These are phyloP conservation scores for Fagopyrum esculentum DNA, from an alignment of 148 eudicot genomes.

Conservation along the genomic window DNA sequence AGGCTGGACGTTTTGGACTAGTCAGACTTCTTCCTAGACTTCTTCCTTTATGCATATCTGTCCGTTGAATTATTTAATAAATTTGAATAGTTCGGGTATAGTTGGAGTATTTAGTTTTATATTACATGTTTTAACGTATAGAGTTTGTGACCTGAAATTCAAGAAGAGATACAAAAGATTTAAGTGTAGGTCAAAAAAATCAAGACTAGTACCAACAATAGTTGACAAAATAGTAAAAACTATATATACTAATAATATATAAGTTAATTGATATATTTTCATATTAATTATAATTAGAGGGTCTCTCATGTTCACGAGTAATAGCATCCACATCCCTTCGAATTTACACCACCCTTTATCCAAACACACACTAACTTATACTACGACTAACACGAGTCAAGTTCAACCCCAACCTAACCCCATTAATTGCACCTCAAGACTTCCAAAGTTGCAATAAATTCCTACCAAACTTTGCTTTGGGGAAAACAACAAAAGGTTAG, in stretches of 20 bases:
- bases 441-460: not conserved
- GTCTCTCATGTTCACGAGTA: not conserved
- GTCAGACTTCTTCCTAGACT: too few relatives aligned
- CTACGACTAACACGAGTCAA: not conserved
- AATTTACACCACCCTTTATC: not conserved
- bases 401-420: conserved; percentile 1
- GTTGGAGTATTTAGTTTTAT: too few relatives aligned
- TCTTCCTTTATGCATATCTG: too few relatives aligned
- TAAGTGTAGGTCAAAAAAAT: too few relatives aligned
- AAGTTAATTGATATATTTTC: not conserved
- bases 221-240: not conserved
- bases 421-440: conserved; percentile 1
- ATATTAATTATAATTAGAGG: not conserved
- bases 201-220: too few relatives aligned
- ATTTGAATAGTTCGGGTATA: too few relatives aligned
- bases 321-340: conserved; percentile 1
- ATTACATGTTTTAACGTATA: too few relatives aligned
- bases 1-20: too few relatives aligned
- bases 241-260: not conserved
- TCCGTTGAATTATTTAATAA: too few relatives aligned
- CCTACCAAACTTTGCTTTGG: not conserved
- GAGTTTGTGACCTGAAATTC: too few relatives aligned
- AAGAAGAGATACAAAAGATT: too few relatives aligned
- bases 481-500: not conserved
- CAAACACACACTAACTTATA: not conserved